These are phyloP conservation scores for Solanum habrochaites DNA, from an alignment of 257 asterid genomes.

Conservation along the genomic window DNA sequence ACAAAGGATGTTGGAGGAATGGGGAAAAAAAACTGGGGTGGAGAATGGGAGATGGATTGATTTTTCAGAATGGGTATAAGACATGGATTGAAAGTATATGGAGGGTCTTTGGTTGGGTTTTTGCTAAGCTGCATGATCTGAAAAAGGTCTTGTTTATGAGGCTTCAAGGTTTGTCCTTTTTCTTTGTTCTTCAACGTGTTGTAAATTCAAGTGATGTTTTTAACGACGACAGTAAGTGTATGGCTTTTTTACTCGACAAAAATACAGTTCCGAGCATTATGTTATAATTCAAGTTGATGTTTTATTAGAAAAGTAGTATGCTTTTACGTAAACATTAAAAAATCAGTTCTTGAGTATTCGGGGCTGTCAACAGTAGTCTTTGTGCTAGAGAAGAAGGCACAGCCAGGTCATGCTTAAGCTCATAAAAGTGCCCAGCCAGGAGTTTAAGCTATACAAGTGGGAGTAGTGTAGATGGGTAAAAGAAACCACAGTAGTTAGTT, in stretches of 20 bases:
- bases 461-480: background rate
- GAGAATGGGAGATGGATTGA: conserved; percentile 98
- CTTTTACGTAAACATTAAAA: background rate
- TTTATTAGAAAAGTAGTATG: background rate
- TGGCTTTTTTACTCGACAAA: background rate
- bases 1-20: conserved; percentile 77
- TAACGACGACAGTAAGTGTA: background rate
- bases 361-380: background rate
- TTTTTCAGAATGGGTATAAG: conserved; percentile 70
- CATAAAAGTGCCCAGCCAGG: no score
- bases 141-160: conserved; percentile 80
- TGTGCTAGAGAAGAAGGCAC: background rate
- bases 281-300: background rate
- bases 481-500: background rate
- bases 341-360: background rate
- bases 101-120: conserved; percentile 98
- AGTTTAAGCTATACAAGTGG: background rate
- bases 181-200: background rate
- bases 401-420: no score
- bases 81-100: conserved; percentile 96
- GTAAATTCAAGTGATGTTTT: background rate
- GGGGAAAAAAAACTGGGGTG: conserved; percentile 93
- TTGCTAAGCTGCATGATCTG: conserved; percentile 49
- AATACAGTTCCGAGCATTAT: background rate
- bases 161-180: conserved; percentile 61